Base-by-base conservation (phyloP, 1,284 basidiomycete species). In the Marasmius fiardii region DNA sequence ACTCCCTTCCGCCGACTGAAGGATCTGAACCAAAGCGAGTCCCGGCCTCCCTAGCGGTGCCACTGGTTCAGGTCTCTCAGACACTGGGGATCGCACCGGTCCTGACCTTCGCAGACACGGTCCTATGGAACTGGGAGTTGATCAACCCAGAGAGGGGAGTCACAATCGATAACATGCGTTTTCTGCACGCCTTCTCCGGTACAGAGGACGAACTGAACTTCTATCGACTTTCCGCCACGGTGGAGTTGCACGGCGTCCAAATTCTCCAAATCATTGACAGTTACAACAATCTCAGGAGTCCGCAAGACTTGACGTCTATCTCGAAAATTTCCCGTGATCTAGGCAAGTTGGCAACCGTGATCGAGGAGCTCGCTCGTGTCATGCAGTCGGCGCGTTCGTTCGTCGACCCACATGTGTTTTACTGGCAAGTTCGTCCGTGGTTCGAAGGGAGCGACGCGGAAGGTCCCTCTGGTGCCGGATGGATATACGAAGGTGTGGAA, bases 101-200 rank as follows among this genome's bases (percentile, higher is more conserved):
- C 59, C 77, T 98, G 57, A 98, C 95, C 0, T 99, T 96, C 67
- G 92, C 96, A 34, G 95, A 97, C 68, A 94, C 92, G 3, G 95
- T 99, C 8, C 80, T 98, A 1, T 99, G 94, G 92, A 98, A 98
- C 67, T 95, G 88, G 82, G 79, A 86, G 51, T 76, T 84, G 52
- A 68, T 81, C 53, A 72, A 85, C 64, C 77, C 86, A 41, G 73
- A 70, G 23, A 69, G 71, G 45, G 83, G 81, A 51, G 68, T 81
- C 57, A 82, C 80, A 59, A 71, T 78, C 57, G 79, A 81, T 60
- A 86, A 90, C 72, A 79, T 88, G 74, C 75, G 76, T 52, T 86
- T 90, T 65, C 71, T 79, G 56, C 83, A 89, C 63, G 70, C 83
- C 2, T 98, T 98, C 72, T 95, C 93, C n/a, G 85, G 83, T 31